A percentile compares a stretch with the other conserved stretches of the same genome.
Evolutionary conservation across 1,284 basidiomycete genomes (phyloP).

Genomic region (Irpex sp.): DNA sequence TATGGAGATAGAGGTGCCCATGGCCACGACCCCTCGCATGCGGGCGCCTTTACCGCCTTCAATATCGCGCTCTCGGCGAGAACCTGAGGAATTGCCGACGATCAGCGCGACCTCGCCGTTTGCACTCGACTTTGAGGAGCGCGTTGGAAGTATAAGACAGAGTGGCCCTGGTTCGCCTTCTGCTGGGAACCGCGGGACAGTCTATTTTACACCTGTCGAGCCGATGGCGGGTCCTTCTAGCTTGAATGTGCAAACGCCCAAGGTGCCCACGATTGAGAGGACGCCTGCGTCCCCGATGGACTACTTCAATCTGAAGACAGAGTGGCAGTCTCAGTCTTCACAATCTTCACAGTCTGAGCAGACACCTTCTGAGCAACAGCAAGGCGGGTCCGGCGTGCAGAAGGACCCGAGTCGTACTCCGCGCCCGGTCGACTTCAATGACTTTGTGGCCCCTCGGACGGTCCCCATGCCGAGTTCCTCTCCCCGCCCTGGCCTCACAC

Average conservation of each 20-base stretch:
- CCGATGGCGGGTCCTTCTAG: neutral
- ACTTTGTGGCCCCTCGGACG: conserved; percentile 9
- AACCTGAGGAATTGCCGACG: conserved; percentile 15
- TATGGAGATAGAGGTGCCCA: conserved; percentile 19
- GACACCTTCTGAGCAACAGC: neutral
- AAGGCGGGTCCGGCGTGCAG: neutral
- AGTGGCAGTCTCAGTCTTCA: neutral
- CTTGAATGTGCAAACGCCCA: neutral
- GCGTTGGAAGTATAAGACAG: neutral
- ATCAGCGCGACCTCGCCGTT: conserved; percentile 20
- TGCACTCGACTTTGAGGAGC: conserved; percentile 13
- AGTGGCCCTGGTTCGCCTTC: conserved; percentile 2
- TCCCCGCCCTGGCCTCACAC: conserved; percentile 50
- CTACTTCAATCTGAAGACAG: conserved; percentile 22
- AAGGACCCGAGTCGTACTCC: conserved; percentile 20
- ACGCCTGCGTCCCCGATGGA: conserved; percentile 21
- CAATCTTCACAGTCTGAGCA: neutral
- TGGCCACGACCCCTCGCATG: conserved; percentile 4
- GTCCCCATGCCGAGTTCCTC: conserved; percentile 13
- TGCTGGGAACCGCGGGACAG: conserved; percentile 9
- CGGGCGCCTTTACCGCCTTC: conserved; percentile 14
- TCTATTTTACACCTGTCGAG: conserved; percentile 21
- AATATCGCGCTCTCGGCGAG: conserved; percentile 15
- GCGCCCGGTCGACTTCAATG: conserved; percentile 34
- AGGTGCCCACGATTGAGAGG: conserved; percentile 8